Percentiles rank a stretch among this genome's conserved stretches.
Conservation (phyloP, 345 rosid genomes). For the Eucalyptus marginata region DNA sequence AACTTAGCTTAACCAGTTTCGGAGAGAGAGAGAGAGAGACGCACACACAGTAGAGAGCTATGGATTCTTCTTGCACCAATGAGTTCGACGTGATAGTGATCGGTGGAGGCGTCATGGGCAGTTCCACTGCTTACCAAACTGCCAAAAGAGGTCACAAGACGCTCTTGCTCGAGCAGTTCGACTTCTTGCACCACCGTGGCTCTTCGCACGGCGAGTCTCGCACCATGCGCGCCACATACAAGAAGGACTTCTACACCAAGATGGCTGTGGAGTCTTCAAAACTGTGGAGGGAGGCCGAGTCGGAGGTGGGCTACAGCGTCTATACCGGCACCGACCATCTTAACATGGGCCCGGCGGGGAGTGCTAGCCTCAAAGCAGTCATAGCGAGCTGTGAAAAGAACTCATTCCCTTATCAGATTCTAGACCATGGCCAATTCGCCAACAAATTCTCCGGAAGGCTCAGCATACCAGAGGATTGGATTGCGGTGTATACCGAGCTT, state of each 20-base stretch:
- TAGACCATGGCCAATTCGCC: slow-evolving; percentile 13
- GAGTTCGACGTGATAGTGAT: slow-evolving; percentile 49
- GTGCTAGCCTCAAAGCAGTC: slow-evolving; percentile 30
- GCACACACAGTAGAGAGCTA: neutral
- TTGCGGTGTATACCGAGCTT: slow-evolving; percentile 37
- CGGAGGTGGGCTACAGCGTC: slow-evolving; percentile 67
- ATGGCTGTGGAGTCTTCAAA: slow-evolving; percentile 38
- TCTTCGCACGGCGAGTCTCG: slow-evolving; percentile 98
- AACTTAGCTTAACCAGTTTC: neutral
- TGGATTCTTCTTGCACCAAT: neutral
- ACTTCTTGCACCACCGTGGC: slow-evolving; percentile 82
- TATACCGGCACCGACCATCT: slow-evolving; percentile 54
- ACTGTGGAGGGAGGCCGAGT: slow-evolving; percentile 58
- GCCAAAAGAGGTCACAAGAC: slow-evolving; percentile 52
- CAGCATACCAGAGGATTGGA: slow-evolving; percentile 60
- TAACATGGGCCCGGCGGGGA: slow-evolving; percentile 45
- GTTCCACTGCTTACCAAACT: slow-evolving; percentile 61
- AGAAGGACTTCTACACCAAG: slow-evolving; percentile 49
- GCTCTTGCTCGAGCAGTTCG: slow-evolving; percentile 73
- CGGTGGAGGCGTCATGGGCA: slow-evolving; percentile 88
- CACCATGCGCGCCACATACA: slow-evolving; percentile 70
- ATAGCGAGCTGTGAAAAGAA: slow-evolving; percentile 34
- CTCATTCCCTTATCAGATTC: slow-evolving; percentile 16
- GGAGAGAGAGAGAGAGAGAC: neutral
- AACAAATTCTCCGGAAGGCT: slow-evolving; percentile 35